Evolutionary conservation across 768 basidiomycete genomes (phyloP).

Genomic region (Arthromyces matolae): DNA sequence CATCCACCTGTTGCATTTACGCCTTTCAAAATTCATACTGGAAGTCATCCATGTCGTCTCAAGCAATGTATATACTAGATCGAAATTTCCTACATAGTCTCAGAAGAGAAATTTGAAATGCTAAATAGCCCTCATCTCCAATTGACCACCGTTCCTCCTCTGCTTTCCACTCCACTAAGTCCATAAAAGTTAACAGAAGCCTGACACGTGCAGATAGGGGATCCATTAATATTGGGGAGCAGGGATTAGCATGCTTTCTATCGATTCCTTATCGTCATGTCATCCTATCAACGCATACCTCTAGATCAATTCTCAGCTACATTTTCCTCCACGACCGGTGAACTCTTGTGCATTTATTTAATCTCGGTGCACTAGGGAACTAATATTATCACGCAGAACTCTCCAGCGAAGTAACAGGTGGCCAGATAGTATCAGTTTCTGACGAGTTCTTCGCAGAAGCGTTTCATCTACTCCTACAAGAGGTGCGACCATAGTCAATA

Average conservation of each 20-base stretch:
- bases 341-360: background rate
- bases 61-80: too few relatives aligned
- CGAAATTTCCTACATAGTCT: too few relatives aligned
- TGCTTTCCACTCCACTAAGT: too few relatives aligned
- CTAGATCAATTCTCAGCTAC: conserved; percentile 43
- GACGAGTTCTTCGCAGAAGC: conserved; percentile 97
- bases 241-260: background rate
- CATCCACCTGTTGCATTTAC: too few relatives aligned
- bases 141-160: too few relatives aligned
- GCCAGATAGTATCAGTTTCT: conserved; percentile 67
- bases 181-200: too few relatives aligned
- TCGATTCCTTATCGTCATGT: conserved; percentile 31
- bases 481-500: conserved; percentile 44
- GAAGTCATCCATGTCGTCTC: too few relatives aligned
- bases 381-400: conserved; percentile 54
- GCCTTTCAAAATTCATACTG: too few relatives aligned
- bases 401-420: conserved; percentile 83
- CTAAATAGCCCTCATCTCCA: too few relatives aligned
- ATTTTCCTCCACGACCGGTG: conserved; percentile 53
- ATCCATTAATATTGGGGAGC: background rate
- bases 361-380: background rate
- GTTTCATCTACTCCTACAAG: conserved; percentile 74
- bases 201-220: background rate
- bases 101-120: too few relatives aligned
- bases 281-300: conserved; percentile 38